phyloP scores from a whole-genome alignment of 73 alveolate species.

The Paraurostyla sp. region DNA sequence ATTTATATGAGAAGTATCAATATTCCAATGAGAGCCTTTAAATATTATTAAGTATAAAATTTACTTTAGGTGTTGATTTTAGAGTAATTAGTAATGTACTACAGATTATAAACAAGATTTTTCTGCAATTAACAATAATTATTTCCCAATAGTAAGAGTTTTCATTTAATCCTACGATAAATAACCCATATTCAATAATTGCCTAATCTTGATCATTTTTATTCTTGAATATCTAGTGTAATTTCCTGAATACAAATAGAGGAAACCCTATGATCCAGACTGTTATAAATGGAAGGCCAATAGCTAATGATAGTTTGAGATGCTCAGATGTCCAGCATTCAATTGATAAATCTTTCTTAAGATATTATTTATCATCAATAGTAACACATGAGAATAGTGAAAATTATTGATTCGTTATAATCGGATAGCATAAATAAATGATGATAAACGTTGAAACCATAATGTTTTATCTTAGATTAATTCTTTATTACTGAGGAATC shows the following conservation, averaged over 20 bases:
- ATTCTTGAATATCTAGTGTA: not conserved
- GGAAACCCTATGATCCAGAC: constrained; percentile 64
- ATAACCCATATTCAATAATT: not conserved
- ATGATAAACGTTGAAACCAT: not conserved
- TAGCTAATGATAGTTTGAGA: not conserved
- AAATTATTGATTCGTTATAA: not conserved
- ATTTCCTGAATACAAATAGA: not conserved
- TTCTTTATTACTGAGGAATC: no score
- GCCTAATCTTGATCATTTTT: not conserved
- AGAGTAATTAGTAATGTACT: not conserved
- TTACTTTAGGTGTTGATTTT: not conserved
- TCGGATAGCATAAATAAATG: not conserved
- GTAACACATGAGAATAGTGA: not conserved
- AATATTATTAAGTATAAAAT: not conserved
- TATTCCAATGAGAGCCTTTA: constrained; percentile 19
- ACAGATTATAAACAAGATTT: not conserved
- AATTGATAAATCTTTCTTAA: not conserved
- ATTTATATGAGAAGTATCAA: not conserved
- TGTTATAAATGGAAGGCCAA: constrained; percentile 55
- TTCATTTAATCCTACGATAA: constrained; percentile 45
- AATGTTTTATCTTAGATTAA: not conserved
- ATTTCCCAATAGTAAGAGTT: constrained; percentile 61
- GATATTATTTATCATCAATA: not conserved
- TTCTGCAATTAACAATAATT: not conserved
- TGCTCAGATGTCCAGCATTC: constrained; percentile 44